Evolutionary conservation across 176 grass and related monocot species (phyloP).

Genomic region (Chloris gayana): DNA sequence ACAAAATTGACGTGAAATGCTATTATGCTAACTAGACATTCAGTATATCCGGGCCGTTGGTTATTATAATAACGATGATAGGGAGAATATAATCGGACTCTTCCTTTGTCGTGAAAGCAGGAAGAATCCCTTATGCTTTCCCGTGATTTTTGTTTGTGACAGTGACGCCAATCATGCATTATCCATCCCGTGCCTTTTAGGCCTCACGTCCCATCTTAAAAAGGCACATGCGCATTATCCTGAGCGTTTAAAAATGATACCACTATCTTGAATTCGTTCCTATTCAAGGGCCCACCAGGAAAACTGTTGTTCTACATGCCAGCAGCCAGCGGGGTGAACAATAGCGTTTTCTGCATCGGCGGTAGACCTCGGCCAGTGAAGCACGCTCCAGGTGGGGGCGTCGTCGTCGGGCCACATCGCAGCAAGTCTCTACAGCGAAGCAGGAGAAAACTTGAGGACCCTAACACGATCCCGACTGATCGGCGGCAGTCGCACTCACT

Average conservation of each 20-base stretch:
- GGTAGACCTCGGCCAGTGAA: neutral
- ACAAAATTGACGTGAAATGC: constrained; percentile 17
- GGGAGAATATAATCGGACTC: neutral
- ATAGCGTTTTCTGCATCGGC: neutral
- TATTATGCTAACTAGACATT: neutral
- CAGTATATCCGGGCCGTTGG: neutral
- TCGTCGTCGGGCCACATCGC: constrained; percentile 5
- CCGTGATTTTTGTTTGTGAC: constrained; percentile 28
- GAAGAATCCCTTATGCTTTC: constrained; percentile 6
- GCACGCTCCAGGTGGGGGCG: neutral
- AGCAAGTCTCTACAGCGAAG: neutral
- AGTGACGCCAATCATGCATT: constrained; percentile 14
- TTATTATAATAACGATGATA: neutral
- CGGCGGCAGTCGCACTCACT: neutral
- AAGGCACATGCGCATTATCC: too few relatives aligned
- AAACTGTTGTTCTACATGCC: neutral
- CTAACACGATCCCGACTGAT: neutral
- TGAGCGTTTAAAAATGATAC: too few relatives aligned
- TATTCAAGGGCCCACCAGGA: neutral
- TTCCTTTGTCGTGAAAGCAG: neutral
- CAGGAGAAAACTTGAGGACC: too few relatives aligned
- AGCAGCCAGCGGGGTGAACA: neutral
- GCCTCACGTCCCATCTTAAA: too few relatives aligned
- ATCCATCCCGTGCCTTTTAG: neutral
- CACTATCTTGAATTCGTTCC: neutral